Conservation (phyloP, 805 yeast genomes). For the Babjeviella inositovora region DNA sequence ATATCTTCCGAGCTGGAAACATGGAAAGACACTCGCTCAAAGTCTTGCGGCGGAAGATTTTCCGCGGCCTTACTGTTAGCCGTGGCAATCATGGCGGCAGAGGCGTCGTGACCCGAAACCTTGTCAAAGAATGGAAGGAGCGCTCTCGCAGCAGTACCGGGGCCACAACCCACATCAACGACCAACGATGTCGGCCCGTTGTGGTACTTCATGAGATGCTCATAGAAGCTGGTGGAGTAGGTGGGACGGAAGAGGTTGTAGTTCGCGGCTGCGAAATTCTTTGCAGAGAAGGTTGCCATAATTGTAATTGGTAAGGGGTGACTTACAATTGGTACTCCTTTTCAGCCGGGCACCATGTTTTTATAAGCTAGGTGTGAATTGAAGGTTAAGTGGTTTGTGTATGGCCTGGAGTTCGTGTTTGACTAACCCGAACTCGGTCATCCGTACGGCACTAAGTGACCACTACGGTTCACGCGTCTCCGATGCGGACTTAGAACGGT, state of each 20-base stretch:
- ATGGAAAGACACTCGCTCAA: conserved; percentile 13
- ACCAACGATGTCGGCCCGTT: conserved; percentile 15
- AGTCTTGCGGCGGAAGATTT: conserved; percentile 4
- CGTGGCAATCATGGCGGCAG: conserved; percentile 25
- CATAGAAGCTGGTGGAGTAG: conserved; percentile 38
- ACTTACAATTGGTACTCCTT: too few species aligned
- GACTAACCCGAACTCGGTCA: too few species aligned
- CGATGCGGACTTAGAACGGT: too few species aligned
- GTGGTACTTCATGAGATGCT: conserved; percentile 18
- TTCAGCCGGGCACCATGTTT: too few species aligned
- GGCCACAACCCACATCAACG: conserved; percentile 32
- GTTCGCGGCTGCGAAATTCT: conserved; percentile 28
- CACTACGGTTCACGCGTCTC: too few species aligned
- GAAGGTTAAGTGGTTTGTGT: too few species aligned
- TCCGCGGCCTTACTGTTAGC: conserved; percentile 17
- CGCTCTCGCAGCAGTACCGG: conserved; percentile 33
- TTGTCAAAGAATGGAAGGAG: conserved; percentile 17
- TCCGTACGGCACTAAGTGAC: too few species aligned
- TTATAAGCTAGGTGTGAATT: too few species aligned
- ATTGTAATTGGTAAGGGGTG: too few species aligned
- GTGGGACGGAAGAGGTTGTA: conserved; percentile 52
- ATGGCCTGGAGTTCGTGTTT: too few species aligned
- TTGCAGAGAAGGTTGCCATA: conserved; percentile 55
- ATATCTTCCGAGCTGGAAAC: conserved; percentile 20
- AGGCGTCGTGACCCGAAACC: conserved; percentile 28